A percentile compares a stretch with the other conserved stretches of the same genome.
These are phyloP conservation scores for Aspergillus asperescens DNA, from an alignment of 495 filamentous ascomycete genomes.

Conservation along the genomic window DNA sequence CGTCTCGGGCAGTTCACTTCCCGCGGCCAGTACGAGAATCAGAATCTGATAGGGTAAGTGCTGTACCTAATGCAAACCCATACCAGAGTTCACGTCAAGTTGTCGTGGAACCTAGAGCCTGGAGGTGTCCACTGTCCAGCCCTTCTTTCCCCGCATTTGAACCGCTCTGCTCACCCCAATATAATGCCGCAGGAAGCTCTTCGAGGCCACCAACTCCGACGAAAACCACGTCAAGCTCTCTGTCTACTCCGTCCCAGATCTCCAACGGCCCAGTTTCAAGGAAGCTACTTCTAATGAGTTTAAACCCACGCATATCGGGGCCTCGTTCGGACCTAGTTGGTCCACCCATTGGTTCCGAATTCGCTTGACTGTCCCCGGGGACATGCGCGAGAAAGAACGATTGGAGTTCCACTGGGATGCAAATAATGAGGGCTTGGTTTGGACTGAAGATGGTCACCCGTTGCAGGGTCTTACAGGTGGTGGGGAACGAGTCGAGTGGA, in stretches of 20 bases:
- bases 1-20: slow-evolving; percentile 76
- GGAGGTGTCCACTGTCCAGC: too few species aligned
- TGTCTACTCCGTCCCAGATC: slow-evolving; percentile 77
- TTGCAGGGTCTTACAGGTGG: slow-evolving; percentile 92
- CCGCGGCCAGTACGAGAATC: slow-evolving; percentile 71
- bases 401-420: slow-evolving; percentile 95
- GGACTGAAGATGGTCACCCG: slow-evolving; percentile 79
- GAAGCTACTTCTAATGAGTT: slow-evolving; percentile 82
- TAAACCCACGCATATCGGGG: slow-evolving; percentile 65
- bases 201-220: slow-evolving; percentile 66
- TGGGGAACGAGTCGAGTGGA: slow-evolving; percentile 84
- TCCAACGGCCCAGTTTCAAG: slow-evolving; percentile 78
- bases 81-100: neutral
- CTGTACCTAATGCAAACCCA: neutral
- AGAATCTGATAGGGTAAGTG: slow-evolving; percentile 65
- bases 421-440: slow-evolving; percentile 86
- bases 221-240: slow-evolving; percentile 75
- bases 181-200: slow-evolving; percentile 57
- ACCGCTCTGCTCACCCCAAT: slow-evolving; percentile 4
- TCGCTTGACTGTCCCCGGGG: slow-evolving; percentile 65
- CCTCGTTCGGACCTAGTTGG: slow-evolving; percentile 89
- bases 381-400: slow-evolving; percentile 64
- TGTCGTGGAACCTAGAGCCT: too few species aligned
- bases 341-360: slow-evolving; percentile 98
- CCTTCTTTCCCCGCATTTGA: neutral